These are phyloP conservation scores for Quercus berberidifolia DNA, from an alignment of 306 rosid genomes.

Conservation along the genomic window DNA sequence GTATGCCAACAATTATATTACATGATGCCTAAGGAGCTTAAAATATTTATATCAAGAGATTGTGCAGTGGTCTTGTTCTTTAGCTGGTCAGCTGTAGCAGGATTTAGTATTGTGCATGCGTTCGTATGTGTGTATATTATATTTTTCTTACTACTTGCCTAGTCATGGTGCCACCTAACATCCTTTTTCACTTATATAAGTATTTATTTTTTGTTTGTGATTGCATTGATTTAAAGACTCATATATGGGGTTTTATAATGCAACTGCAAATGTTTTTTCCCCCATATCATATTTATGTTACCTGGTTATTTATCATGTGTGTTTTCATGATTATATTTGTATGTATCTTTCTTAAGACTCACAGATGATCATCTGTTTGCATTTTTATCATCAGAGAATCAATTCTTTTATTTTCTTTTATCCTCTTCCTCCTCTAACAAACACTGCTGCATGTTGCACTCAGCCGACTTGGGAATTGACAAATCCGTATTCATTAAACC, in stretches of 20 bases:
- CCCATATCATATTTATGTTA: slow-evolving; percentile 2
- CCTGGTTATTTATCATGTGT: background rate
- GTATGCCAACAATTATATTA: slow-evolving; percentile 40
- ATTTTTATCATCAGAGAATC: background rate
- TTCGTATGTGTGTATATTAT: no score
- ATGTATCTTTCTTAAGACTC: slow-evolving; percentile 8
- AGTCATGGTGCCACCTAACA: background rate
- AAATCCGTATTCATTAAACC: slow-evolving; percentile 84
- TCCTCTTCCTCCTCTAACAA: slow-evolving; percentile 1
- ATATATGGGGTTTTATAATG: background rate
- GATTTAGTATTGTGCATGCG: background rate
- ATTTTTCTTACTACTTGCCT: slow-evolving; percentile 9
- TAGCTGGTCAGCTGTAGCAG: slow-evolving; percentile 13
- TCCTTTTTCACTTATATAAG: slow-evolving; percentile 2
- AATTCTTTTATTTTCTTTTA: slow-evolving; percentile 1
- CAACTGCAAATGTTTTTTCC: background rate
- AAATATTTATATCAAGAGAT: slow-evolving; percentile 7
- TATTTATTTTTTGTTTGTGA: slow-evolving; percentile 3
- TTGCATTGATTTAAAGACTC: background rate
- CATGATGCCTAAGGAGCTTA: slow-evolving; percentile 5
- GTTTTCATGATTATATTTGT: slow-evolving; percentile 8
- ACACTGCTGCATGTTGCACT: slow-evolving; percentile 23
- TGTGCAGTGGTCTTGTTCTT: slow-evolving; percentile 11
- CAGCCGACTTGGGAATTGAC: slow-evolving; percentile 65
- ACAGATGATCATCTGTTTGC: background rate